These are phyloP conservation scores for Marasmius tenuissimus DNA, from an alignment of 1,284 basidiomycete species.

Conservation along the genomic window DNA sequence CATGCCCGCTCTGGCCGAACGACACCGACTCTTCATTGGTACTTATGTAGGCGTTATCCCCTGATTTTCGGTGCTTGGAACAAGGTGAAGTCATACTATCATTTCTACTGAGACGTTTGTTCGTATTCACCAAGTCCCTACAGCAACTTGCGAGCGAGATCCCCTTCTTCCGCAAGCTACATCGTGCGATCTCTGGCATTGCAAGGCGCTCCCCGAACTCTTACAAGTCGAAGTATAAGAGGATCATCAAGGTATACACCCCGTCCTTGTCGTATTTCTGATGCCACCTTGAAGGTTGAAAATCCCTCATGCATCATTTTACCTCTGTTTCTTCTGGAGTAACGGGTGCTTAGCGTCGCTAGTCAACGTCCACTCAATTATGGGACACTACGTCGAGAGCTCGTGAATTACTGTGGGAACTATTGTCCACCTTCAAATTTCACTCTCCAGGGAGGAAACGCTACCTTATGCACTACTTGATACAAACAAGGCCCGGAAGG, in stretches of 20 bases:
- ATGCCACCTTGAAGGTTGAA: too few relatives aligned
- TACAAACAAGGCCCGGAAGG: too few relatives aligned
- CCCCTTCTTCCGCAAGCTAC: slow-evolving; percentile 48
- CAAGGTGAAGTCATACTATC: slow-evolving; percentile 37
- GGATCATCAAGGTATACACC: slow-evolving; percentile 48
- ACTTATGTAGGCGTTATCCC: slow-evolving; percentile 61
- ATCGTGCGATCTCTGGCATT: slow-evolving; percentile 50
- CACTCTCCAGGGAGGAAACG: too few relatives aligned
- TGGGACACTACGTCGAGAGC: too few relatives aligned
- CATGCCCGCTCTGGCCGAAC: background rate
- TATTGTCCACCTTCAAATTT: too few relatives aligned
- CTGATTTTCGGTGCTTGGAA: slow-evolving; percentile 70
- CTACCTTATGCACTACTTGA: too few relatives aligned
- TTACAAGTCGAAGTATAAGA: slow-evolving; percentile 44
- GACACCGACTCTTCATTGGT: slow-evolving; percentile 13
- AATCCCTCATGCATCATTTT: too few relatives aligned
- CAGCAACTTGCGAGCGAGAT: slow-evolving; percentile 62
- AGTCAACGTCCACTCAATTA: too few relatives aligned
- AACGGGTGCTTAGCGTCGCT: too few relatives aligned
- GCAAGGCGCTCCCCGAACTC: slow-evolving; percentile 49
- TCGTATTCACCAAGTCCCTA: background rate
- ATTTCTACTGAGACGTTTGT: background rate
- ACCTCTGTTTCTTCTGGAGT: too few relatives aligned
- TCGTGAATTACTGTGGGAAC: too few relatives aligned
- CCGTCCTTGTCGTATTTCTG: background rate